These are phyloP conservation scores for Gracilaria gracilis DNA, from an alignment of 23 red algal genomes.

Conservation along the genomic window DNA sequence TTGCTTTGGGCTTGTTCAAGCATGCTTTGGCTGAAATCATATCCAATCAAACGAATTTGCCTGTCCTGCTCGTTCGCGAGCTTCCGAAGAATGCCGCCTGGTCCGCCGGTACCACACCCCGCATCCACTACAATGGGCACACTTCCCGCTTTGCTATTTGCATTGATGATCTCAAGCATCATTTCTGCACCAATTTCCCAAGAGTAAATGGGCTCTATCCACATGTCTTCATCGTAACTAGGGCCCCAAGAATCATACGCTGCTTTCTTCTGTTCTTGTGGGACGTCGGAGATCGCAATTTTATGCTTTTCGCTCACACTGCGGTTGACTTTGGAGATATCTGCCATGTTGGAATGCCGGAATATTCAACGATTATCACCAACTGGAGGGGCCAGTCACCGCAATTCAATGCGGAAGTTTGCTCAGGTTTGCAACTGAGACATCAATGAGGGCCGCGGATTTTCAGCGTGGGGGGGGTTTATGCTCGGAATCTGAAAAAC, in stretches of 20 bases:
- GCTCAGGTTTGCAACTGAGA: too few species aligned
- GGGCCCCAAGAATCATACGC: neutral
- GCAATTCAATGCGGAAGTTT: too few species aligned
- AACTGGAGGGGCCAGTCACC: too few species aligned
- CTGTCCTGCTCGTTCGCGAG: neutral
- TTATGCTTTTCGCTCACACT: too few species aligned
- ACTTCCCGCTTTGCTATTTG: neutral
- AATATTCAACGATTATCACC: too few species aligned
- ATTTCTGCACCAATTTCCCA: neutral
- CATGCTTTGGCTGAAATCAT: neutral
- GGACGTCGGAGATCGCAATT: too few species aligned
- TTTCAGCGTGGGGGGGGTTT: too few species aligned
- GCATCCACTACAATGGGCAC: conserved; percentile 7
- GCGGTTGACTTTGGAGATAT: too few species aligned
- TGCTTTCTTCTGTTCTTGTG: too few species aligned
- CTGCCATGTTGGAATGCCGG: too few species aligned
- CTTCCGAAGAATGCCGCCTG: neutral
- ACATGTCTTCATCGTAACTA: neutral
- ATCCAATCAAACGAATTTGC: conserved; percentile 14
- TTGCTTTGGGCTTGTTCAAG: conserved; percentile 4
- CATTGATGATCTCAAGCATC: conserved; percentile 7
- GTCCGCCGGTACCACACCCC: neutral
- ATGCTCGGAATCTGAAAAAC: too few species aligned
- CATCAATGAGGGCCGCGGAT: too few species aligned
- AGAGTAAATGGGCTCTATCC: neutral